A percentile compares a stretch with the other conserved stretches of the same genome.
Conservation (phyloP, 2,329 filamentous ascomycete genomes). For the Colletotrichum lindemuthianum region DNA sequence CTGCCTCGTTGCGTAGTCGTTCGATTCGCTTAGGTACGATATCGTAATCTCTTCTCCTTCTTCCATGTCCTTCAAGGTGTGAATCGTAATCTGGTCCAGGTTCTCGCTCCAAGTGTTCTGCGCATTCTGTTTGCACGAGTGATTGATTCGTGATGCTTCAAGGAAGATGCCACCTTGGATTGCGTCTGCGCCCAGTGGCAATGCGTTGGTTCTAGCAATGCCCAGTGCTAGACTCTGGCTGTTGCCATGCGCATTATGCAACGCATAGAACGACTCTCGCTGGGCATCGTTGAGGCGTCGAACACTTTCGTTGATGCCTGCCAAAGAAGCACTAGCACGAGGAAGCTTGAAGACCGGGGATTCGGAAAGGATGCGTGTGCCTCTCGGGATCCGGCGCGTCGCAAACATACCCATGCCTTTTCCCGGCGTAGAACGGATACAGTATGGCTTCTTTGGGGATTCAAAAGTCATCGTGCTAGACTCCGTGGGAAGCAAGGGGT, state of each 20-base stretch:
- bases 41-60: slow-evolving; percentile 41
- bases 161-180: slow-evolving; percentile 37
- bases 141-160: slow-evolving; percentile 41
- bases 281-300: background rate
- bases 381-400: background rate
- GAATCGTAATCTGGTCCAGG: slow-evolving; percentile 37
- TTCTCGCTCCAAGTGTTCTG: slow-evolving; percentile 40
- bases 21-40: slow-evolving; percentile 34
- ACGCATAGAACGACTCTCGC: background rate
- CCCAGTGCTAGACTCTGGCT: slow-evolving; percentile 1
- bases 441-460: background rate
- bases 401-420: background rate
- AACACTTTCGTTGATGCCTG: background rate
- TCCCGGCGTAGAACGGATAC: background rate
- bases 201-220: slow-evolving; percentile 30
- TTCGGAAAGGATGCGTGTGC: background rate
- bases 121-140: slow-evolving; percentile 42
- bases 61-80: slow-evolving; percentile 40
- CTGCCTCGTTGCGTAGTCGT: background rate
- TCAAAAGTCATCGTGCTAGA: background rate
- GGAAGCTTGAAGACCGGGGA: background rate
- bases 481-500: background rate
- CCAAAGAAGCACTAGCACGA: background rate
- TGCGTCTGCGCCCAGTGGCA: background rate
- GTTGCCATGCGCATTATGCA: background rate